Evolutionary conservation across 1,284 basidiomycete genomes (phyloP).

Genomic region (Gomphus sp.): DNA sequence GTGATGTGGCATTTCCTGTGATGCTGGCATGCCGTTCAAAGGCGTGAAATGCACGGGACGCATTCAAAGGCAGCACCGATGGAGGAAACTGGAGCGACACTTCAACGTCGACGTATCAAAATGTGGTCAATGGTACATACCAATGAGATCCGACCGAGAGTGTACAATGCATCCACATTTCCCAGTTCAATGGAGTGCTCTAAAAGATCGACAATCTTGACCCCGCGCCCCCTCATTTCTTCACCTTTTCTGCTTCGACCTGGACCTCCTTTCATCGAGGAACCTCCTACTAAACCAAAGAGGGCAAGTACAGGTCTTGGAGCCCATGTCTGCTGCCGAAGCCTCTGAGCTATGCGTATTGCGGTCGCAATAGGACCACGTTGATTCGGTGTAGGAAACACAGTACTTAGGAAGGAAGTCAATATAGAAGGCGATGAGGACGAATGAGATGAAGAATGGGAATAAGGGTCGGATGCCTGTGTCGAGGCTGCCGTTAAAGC

Average conservation of each 20-base stretch:
- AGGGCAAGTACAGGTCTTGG: slow-evolving; percentile 10
- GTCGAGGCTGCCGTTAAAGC: not conserved
- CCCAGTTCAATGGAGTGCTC: slow-evolving; percentile 75
- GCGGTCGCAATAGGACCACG: slow-evolving; percentile 16
- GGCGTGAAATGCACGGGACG: slow-evolving; percentile 49
- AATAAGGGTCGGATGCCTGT: slow-evolving; percentile 2
- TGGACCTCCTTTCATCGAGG: not conserved
- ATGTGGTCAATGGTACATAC: slow-evolving; percentile 25
- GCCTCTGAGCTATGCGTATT: slow-evolving; percentile 14
- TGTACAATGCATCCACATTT: slow-evolving; percentile 65
- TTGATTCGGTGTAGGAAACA: slow-evolving; percentile 8
- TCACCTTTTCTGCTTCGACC: slow-evolving; percentile 8
- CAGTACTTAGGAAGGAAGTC: slow-evolving; percentile 3
- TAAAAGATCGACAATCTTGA: slow-evolving; percentile 69
- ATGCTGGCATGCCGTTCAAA: slow-evolving; percentile 51
- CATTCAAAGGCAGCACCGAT: slow-evolving; percentile 46
- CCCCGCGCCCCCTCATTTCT: slow-evolving; percentile 29
- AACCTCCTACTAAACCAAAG: slow-evolving; percentile 11
- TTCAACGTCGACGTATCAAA: slow-evolving; percentile 3
- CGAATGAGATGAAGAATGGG: not conserved
- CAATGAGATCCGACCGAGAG: slow-evolving; percentile 63
- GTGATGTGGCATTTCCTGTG: slow-evolving; percentile 77
- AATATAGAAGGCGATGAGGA: slow-evolving; percentile 2
- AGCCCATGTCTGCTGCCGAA: slow-evolving; percentile 16
- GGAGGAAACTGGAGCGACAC: slow-evolving; percentile 51